Evolutionary conservation across 1,284 basidiomycete genomes (phyloP), one percentile per base, ranked within the genome.

Genomic region (Ceratobasidium sp.): DNA sequence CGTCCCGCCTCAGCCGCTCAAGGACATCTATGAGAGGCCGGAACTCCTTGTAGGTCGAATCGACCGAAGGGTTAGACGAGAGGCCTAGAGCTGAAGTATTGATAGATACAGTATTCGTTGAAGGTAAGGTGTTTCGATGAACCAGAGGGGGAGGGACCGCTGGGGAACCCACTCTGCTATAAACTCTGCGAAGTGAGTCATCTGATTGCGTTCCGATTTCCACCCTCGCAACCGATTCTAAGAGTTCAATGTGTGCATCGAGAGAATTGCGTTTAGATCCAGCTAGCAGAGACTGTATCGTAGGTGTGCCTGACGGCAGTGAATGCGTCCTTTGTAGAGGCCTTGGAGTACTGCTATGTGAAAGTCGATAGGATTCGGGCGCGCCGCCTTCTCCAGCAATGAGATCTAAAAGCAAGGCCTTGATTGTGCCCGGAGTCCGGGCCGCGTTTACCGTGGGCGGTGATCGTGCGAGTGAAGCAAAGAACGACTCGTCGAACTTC

Each of bases 231-330:
- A 36, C 34, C 36, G 48, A 21, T 18, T 43, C 61, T 14, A 45
- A 34, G 3, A 50, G 32, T 39, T 67, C 46, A 26, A 43, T 50
- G 14, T 32, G 34, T 41, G 39, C 48, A 16, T 34, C 32, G n/a
- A 39, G 23, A 3, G 41, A 52, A 58, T 58, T 55, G 34, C 34
- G 34, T 18, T 53, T 30, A 8, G 21, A 58, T 21, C 65, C 65
- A 46, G 65, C 65, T 10, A 69, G 65, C n/a, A 69, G 26, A n/a
- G 52, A 16, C 8, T 69, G 65, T 36, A 69, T 57, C 23, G 48
- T 69, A 23, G 53, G 65, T 14, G 58, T 4, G 8, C 41, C 34
- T 1, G 28, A 28, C 26, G 53, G 53, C 10, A 67, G 21, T n/a
- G 62, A 67, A 41, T 67, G 30, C 21, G 52, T 58, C 30, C 65